Evolutionary conservation across 331 rosid species (phyloP), one percentile per base, ranked within the genome.

Genomic region (Quercus lobata): DNA sequence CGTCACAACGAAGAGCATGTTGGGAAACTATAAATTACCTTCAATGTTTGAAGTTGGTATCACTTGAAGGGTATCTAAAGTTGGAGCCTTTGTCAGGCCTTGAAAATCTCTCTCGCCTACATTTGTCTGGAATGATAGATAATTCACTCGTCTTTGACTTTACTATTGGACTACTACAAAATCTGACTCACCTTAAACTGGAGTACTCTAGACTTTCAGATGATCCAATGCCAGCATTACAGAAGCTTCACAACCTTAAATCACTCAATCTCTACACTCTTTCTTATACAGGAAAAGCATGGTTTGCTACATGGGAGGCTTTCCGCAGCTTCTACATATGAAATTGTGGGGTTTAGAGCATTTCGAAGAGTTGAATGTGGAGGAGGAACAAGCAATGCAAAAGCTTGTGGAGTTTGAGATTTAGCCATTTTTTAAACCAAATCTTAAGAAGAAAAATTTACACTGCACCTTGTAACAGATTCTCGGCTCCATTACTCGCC

Each of bases 141-240:
- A 17, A 17, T 18, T 9, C 65, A 58, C 19, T 6, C 10, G 8
- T 34, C 37, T 6, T 34, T 6, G 37, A 9, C 2, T 58, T 15
- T 44, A 44, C 52, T 44, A 44, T 2, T 44, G 52, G 52, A 44
- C 52, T 44, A 8, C 24, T 4, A 7, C 65, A 58, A 58, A 58
- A 58, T 17, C 19, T 58, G 25, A 18, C 65, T 58, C 65, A 17
- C 27, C 29, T 57, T 57, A 57, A n/a, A n/a, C 19, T 57, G 29
- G 18, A 8, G 10, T 4, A n/a, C 21, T 58, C 65, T 58, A 21
- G 19, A 58, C 27, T 58, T 18, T 3, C 8, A 58, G 6, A 4
- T 5, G 80, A 76, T 21, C 73, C 80, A 6, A 76, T 76, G 80
- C 61, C 24, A 25, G 29, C 61, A 2, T 10, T 76, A 22, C 62